These are phyloP conservation scores for Plantago coronopus DNA, from an alignment of 305 asterid genomes.

Conservation along the genomic window DNA sequence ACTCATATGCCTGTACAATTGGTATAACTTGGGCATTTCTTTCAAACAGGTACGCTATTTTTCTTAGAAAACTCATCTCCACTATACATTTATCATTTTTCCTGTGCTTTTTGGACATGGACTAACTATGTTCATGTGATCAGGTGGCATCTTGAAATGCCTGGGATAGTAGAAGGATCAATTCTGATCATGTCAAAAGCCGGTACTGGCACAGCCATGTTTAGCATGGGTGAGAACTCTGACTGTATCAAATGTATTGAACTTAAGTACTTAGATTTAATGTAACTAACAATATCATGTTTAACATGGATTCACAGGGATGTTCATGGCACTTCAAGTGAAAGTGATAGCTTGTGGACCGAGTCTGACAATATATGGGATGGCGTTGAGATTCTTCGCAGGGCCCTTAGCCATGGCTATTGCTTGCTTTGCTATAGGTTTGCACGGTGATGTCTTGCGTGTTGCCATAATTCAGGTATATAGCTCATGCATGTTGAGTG, in stretches of 20 bases:
- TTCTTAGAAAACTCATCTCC: no score
- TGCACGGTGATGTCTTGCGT: conserved; percentile 54
- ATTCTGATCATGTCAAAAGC: conserved; percentile 53
- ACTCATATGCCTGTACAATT: conserved; percentile 45
- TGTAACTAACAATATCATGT: no score
- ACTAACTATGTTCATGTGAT: neutral
- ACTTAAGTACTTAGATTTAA: neutral
- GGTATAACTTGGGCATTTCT: conserved; percentile 59
- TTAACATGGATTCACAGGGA: conserved; percentile 44
- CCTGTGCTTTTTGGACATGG: neutral
- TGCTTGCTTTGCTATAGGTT: conserved; percentile 45
- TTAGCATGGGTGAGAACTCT: conserved; percentile 53
- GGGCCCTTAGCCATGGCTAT: conserved; percentile 69
- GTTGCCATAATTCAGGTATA: conserved; percentile 59
- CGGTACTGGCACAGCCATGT: conserved; percentile 65
- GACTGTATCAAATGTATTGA: neutral
- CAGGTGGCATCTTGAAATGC: conserved; percentile 62
- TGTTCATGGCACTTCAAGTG: conserved; percentile 65
- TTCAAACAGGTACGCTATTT: conserved; percentile 36
- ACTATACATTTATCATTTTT: neutral
- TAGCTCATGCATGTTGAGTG: neutral
- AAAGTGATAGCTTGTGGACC: conserved; percentile 55
- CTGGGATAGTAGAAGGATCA: conserved; percentile 54
- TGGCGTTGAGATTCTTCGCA: conserved; percentile 51
- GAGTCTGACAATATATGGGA: conserved; percentile 38